Percentiles rank a stretch among this genome's conserved stretches.
These are phyloP conservation scores for Cystobasidiopsis lactophilus DNA, from an alignment of 768 basidiomycete genomes.

Conservation along the genomic window DNA sequence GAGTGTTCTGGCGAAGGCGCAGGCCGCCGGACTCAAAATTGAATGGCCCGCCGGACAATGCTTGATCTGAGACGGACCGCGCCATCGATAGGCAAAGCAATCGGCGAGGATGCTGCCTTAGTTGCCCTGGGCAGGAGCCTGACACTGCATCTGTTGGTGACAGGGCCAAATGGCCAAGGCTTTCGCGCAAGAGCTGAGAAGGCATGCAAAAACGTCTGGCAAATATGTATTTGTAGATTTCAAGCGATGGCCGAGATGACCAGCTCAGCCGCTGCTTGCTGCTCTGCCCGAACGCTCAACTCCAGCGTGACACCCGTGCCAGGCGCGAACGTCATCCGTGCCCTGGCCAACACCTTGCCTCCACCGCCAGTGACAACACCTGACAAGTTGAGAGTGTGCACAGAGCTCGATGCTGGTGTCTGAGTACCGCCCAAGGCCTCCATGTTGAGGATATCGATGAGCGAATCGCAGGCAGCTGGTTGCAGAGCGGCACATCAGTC, in stretches of 20 bases:
- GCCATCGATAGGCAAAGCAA: not conserved
- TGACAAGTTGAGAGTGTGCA: constrained; percentile 83
- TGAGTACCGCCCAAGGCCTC: constrained; percentile 85
- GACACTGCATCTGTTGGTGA: not conserved
- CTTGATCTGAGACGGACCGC: not conserved
- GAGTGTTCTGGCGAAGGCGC: too few species aligned
- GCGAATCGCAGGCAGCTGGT: constrained; percentile 80
- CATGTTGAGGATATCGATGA: constrained; percentile 91
- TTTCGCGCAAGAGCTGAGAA: not conserved
- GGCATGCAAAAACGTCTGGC: not conserved
- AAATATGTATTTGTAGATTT: not conserved
- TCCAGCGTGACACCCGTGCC: constrained; percentile 85
- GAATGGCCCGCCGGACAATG: too few species aligned
- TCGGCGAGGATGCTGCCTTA: not conserved
- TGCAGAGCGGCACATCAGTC: not conserved
- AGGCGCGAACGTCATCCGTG: constrained; percentile 81
- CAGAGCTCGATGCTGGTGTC: constrained; percentile 50
- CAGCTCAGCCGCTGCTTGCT: constrained; percentile 59
- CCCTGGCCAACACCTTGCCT: constrained; percentile 83
- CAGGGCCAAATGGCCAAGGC: not conserved
- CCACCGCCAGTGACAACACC: constrained; percentile 78
- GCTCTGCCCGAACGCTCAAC: constrained; percentile 73
- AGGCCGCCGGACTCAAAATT: too few species aligned
- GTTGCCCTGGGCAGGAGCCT: not conserved
- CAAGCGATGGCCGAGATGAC: constrained; percentile 63